Evolutionary conservation across 2,329 filamentous ascomycete species (phyloP), one percentile per base, ranked within the genome.

Genomic region (Chlorencoelia australis): DNA sequence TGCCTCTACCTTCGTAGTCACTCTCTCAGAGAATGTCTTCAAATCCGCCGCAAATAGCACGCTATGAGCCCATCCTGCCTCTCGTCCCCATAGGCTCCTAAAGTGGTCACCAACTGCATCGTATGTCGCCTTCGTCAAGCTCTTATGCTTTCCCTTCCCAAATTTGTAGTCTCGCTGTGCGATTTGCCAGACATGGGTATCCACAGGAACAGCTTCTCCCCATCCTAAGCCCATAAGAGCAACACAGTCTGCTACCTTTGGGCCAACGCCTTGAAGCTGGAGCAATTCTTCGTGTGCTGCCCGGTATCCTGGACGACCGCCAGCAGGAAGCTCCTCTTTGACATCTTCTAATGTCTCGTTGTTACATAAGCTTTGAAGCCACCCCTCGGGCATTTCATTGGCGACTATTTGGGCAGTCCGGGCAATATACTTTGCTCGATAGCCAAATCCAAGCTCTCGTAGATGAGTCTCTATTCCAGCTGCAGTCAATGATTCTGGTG

Each of bases 141-240:
- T 89, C 54, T 87, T 89, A 43, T 82, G 70, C 54, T 85, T 89
- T 7, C 75, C 76, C 51, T 79, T 84, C 5, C 85, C 84, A 51
- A 98, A 94, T 41, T 80, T 87, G 63, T 98, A 98, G 59, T 98
- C 91, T 35, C 91, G 72, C 58, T 93, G 85, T 1, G 91, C 93
- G 54, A 98, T 96, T 64, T 96, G 88, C 89, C 88, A 96, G 9
- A 98, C 86, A 61, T 98, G 93, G 1, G 93, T 98, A 59, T 98
- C 91, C 20, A 98, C 84, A 0, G 91, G 91, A 1, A 98, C 88
- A 3, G 88, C 79, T 60, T 96, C 89, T 20, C 82, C 82, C 89
- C 93, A 98, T 18, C 88, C 89, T 10, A 98, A 64, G 0, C 93
- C 93, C 82, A 98, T 95, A 14, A 98, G 65, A 55, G 84, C 94